Base-by-base conservation (phyloP, 2,329 filamentous ascomycete species). In the Orbilia quercus region DNA sequence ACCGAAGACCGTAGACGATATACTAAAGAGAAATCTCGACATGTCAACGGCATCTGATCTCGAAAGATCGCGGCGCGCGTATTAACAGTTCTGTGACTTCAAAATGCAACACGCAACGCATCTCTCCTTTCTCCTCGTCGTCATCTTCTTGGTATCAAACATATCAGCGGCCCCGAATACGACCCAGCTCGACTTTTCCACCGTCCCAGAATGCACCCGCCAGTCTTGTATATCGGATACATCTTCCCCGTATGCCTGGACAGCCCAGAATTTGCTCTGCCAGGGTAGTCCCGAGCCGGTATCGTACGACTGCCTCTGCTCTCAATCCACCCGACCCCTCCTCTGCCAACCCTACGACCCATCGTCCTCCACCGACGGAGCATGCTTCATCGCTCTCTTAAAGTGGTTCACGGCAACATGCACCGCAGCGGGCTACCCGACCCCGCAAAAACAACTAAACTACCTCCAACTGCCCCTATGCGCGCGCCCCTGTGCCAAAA, bases 61-160 rank as follows among this genome's bases (percentile, higher is more conserved):
- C n/a, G n/a, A 31, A 31, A 31, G 28, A 31, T 31, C 28, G 28
- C 28, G 28, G 28, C 28, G 5, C 5, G 28, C 28, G 28, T 31
- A 31, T 31, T 31, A 5, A 4, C 28, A 31, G 28, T 14, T 14
- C 36, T 16, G 36, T 12, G 12, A 40, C 12, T 23, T 20, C 18
- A 69, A 69, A 69, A 69, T 69, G 64, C 64, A 69, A 69, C 64
- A 69, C 16, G 34, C 64, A 69, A 69, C 64, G 31, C 64, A 69
- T 31, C n/a, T 55, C n/a, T 14, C 20, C 31, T 1, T 48, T 16
- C 12, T 53, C 34, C 16, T 40, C 23, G 6, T 54, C 28, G 23
- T 54, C 55, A 36, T 22, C 12, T 23, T 25, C 22, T 47, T 7
- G 6, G 2, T 5, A 38, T 25, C 20, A 18, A 18, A 31, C 25